Conservation (phyloP, 371 early-diverging fungal species). For the Rhizopus sp. region DNA sequence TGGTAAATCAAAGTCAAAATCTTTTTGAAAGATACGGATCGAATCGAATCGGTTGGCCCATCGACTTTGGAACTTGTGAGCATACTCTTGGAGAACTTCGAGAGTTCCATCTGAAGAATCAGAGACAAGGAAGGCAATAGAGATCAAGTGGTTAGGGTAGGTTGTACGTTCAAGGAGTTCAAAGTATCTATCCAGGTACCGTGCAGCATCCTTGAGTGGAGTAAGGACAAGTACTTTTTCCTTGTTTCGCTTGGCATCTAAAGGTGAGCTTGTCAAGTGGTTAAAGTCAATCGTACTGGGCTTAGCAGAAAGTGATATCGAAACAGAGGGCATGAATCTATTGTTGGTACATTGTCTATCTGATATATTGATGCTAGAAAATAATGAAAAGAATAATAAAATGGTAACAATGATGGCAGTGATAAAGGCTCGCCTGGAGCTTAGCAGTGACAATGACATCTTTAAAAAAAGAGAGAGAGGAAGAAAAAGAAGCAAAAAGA, state of each 20-base stretch:
- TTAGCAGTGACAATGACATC: neutral
- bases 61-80: constrained; percentile 22
- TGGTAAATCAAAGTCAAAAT: constrained; percentile 57
- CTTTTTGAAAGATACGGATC: constrained; percentile 56
- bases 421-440: neutral
- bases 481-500: neutral
- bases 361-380: neutral
- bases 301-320: neutral
- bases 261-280: neutral
- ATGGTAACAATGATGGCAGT: neutral
- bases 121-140: constrained; percentile 61
- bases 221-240: constrained; percentile 56
- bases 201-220: constrained; percentile 58
- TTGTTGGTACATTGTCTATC: neutral
- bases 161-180: constrained; percentile 51
- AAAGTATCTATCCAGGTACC: constrained; percentile 60
- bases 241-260: constrained; percentile 5
- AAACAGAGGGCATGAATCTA: neutral
- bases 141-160: constrained; percentile 57
- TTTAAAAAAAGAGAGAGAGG: neutral
- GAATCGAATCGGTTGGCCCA: constrained; percentile 42
- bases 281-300: neutral
- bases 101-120: constrained; percentile 59
- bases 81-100: constrained; percentile 41
- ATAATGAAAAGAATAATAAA: constrained; percentile 1